phyloP scores from a whole-genome alignment of 768 basidiomycete species.

The Chlorophyllum brunneum region DNA sequence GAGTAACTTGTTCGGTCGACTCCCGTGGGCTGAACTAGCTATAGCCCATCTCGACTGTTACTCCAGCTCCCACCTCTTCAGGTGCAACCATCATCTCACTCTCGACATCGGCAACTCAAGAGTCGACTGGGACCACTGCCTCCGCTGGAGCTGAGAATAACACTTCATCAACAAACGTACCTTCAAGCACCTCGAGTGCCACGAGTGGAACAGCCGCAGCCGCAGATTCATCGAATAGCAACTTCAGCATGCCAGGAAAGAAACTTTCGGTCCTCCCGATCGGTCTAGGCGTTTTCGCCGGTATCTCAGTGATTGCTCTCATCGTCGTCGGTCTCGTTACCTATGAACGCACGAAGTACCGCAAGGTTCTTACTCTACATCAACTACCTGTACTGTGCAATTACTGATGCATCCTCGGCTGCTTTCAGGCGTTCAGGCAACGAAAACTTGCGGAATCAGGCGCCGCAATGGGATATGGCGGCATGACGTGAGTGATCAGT shows the following conservation, averaged over 20 bases:
- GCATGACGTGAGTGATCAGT: slow-evolving; percentile 17
- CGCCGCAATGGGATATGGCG: slow-evolving; percentile 56
- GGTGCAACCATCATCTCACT: slow-evolving; percentile 12
- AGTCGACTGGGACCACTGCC: neutral
- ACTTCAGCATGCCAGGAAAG: slow-evolving; percentile 70
- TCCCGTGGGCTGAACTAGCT: neutral
- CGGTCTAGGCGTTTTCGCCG: slow-evolving; percentile 80
- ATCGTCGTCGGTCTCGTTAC: slow-evolving; percentile 82
- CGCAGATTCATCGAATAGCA: slow-evolving; percentile 28
- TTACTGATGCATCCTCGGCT: slow-evolving; percentile 10
- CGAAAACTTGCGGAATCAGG: slow-evolving; percentile 67
- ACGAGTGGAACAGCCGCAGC: slow-evolving; percentile 29
- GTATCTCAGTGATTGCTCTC: slow-evolving; percentile 80
- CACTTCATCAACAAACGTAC: no score
- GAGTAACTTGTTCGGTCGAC: neutral
- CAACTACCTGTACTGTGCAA: neutral
- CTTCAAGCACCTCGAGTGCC: no score
- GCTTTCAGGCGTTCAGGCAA: slow-evolving; percentile 62
- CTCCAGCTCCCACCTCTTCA: slow-evolving; percentile 8
- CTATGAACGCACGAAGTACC: slow-evolving; percentile 83
- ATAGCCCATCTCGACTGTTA: slow-evolving; percentile 2
- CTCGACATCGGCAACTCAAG: neutral
- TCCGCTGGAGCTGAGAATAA: slow-evolving; percentile 14
- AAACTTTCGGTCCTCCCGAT: slow-evolving; percentile 73
- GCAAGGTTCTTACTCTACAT: slow-evolving; percentile 52